Conservation (phyloP, 169 alveolate species). For the Plasmodium fragile region DNA sequence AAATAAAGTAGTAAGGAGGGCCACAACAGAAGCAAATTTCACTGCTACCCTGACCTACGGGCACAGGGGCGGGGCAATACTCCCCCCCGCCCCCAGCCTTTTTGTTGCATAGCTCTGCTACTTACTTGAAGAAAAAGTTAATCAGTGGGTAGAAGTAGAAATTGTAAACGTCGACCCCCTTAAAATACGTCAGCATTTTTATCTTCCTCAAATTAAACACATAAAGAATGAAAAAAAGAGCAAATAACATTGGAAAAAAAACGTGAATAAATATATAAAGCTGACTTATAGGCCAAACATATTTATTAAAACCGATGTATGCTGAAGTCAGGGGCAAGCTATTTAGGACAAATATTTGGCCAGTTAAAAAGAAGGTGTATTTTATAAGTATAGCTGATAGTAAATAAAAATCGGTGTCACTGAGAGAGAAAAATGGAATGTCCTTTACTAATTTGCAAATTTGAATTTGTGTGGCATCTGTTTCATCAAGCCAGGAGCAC, state of each 20-base stretch:
- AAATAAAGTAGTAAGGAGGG: not conserved
- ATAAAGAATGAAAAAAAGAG: slow-evolving; percentile 29
- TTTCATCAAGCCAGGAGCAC: not conserved
- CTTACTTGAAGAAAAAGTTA: slow-evolving; percentile 63
- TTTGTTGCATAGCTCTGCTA: not conserved
- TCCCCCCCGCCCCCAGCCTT: not conserved
- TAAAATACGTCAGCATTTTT: slow-evolving; percentile 18
- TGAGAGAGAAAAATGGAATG: slow-evolving; percentile 24
- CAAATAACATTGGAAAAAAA: slow-evolving; percentile 42
- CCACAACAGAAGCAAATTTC: not conserved
- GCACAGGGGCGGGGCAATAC: not conserved
- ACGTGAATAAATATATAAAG: slow-evolving; percentile 37
- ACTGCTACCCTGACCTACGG: not conserved
- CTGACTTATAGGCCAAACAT: slow-evolving; percentile 67
- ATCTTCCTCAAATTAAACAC: slow-evolving; percentile 41
- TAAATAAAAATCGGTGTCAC: slow-evolving; percentile 54
- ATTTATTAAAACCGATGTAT: slow-evolving; percentile 32
- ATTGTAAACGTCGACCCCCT: slow-evolving; percentile 28
- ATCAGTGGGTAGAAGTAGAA: slow-evolving; percentile 52
- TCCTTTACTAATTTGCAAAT: slow-evolving; percentile 30
- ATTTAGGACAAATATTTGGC: slow-evolving; percentile 46
- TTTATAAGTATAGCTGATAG: slow-evolving; percentile 48
- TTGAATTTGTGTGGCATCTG: slow-evolving; percentile 42
- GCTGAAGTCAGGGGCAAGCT: slow-evolving; percentile 31
- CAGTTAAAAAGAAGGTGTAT: slow-evolving; percentile 62